phyloP scores from a whole-genome alignment of 2,329 filamentous ascomycete genomes.

The Colletotrichum melonis region DNA sequence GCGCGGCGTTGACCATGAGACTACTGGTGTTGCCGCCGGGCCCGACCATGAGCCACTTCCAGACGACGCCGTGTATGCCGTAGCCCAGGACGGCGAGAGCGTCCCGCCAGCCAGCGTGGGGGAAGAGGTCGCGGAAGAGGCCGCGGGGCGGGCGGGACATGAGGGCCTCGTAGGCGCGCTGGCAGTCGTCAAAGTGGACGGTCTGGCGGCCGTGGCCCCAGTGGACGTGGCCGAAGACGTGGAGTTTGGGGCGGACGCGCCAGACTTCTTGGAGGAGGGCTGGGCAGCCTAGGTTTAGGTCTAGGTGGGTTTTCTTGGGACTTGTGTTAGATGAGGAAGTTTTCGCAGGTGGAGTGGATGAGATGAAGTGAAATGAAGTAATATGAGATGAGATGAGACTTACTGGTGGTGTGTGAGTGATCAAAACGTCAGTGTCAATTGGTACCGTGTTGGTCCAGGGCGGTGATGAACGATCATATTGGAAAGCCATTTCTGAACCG shows the following conservation, averaged over 20 bases:
- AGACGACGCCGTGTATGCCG: constrained; percentile 60
- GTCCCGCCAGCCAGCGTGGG: constrained; percentile 59
- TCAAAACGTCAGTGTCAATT: constrained; percentile 77
- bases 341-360: too few species aligned
- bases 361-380: too few species aligned
- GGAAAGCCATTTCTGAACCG: constrained; percentile 79
- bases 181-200: constrained; percentile 80
- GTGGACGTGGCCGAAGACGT: constrained; percentile 90
- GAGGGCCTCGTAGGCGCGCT: constrained; percentile 77
- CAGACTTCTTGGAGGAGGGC: constrained; percentile 78
- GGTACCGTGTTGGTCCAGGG: constrained; percentile 82
- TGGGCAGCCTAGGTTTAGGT: constrained; percentile 76
- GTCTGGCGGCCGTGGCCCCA: constrained; percentile 77
- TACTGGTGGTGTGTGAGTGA: constrained; percentile 84
- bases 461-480: constrained; percentile 74
- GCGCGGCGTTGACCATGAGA: constrained; percentile 67
- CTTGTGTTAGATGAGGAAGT: background rate
- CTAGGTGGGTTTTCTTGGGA: constrained; percentile 72
- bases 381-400: constrained; percentile 27
- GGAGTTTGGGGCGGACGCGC: constrained; percentile 78
- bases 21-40: constrained; percentile 61
- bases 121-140: constrained; percentile 57
- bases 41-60: constrained; percentile 68
- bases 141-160: constrained; percentile 56
- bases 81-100: constrained; percentile 56